Percentiles rank a stretch among this genome's conserved stretches.
Conservation (phyloP, 306 rosid genomes). For the Cucumis sativus region DNA sequence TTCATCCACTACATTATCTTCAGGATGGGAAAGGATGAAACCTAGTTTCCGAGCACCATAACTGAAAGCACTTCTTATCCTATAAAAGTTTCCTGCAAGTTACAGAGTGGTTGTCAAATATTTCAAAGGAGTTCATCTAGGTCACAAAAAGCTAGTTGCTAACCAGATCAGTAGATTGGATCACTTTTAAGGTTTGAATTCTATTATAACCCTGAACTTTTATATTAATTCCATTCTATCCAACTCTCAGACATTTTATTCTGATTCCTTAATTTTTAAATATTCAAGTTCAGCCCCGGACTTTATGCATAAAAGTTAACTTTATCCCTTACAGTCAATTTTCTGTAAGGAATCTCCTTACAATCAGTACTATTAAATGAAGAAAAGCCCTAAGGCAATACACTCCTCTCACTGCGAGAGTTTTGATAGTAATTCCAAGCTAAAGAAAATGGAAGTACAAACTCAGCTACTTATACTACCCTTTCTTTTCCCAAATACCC, state of each 20-base stretch:
- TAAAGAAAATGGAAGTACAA: too few species aligned
- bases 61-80: conserved; percentile 45
- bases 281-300: neutral
- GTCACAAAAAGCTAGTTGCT: neutral
- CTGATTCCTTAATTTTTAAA: neutral
- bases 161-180: neutral
- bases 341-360: too few species aligned
- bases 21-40: conserved; percentile 25
- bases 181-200: neutral
- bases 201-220: neutral
- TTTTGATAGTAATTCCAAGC: too few species aligned
- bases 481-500: too few species aligned
- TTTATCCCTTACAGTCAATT: neutral
- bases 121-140: neutral
- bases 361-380: too few species aligned
- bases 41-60: conserved; percentile 46
- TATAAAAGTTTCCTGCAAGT: conserved; percentile 34
- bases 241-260: neutral
- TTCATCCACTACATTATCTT: conserved; percentile 24
- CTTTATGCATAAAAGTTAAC: neutral
- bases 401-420: too few species aligned
- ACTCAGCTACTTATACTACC: too few species aligned
- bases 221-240: neutral
- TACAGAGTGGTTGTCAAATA: neutral
- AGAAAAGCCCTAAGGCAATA: too few species aligned